Base-by-base conservation (phyloP, 129 eudicot species). In the Kitagawia praeruptora region DNA sequence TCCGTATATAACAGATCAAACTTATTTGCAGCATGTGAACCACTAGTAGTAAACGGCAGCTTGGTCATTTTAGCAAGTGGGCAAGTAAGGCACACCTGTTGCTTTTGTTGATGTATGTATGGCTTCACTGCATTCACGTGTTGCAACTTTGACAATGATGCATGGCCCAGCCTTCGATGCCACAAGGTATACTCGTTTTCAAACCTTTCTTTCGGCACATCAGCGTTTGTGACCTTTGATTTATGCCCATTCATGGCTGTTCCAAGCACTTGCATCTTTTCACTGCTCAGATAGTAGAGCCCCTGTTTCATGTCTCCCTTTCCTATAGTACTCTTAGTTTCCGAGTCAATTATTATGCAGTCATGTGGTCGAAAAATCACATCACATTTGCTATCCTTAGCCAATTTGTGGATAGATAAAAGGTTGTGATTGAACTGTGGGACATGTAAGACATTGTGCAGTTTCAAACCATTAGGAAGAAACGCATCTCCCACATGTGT, bases 171-270 rank as follows among this genome's bases (percentile, higher is more conserved):
- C 61, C 61, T 53, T 3, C 16, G 19, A 16, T 53, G 61, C 61
- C 61, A 53, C 3, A 53, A 16, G 0, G n/a, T n/a, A 19, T 14
- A 53, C 7, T 53, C 2, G 3, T 16, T 5, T 7, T 1, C 21
- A n/a, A 1, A 0, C 61, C 16, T 5, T 6, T 14, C 16, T 15
- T 1, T 0, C 16, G 0, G 0, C 6, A 1, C 4, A 6, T 18
- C 61, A 0, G 3, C 5, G 3, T 16, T 53, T 19, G 44, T 41
- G 0, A 7, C 5, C 0, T 41, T 41, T 4, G 6, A n/a, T n/a
- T n/a, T n/a, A n/a, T n/a, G n/a, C n/a, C n/a, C n/a, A n/a, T n/a
- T n/a, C n/a, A n/a, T n/a, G n/a, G n/a, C n/a, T n/a, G n/a, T n/a
- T n/a, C n/a, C 61, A 14, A 6, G 0, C 4, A 53, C n/a, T 0